Conservation (phyloP, 1,139 yeast species). For the Blastobotrys petasosporus region DNA sequence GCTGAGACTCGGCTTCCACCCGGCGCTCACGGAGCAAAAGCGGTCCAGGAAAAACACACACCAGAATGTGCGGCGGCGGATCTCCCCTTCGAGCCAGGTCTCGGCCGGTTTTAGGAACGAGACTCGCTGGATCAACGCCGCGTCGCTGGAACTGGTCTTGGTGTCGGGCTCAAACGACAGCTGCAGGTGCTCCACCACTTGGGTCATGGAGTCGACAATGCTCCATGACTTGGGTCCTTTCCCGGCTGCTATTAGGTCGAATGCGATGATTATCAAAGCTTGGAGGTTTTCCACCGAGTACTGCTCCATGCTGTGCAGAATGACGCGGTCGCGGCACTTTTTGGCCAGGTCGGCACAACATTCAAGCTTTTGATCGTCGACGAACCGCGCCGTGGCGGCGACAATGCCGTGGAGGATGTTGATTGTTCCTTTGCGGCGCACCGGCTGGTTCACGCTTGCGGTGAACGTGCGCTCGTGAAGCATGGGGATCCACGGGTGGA, state of each 20-base stretch:
- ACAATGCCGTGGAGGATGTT: conserved; percentile 20
- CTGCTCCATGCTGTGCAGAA: conserved; percentile 6
- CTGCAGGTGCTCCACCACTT: conserved; percentile 8
- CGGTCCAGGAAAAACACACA: conserved; percentile 14
- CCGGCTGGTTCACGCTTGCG: conserved; percentile 7
- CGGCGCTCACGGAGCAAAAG: conserved; percentile 11
- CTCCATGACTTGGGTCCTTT: conserved; percentile 12
- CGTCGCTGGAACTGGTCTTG: background rate
- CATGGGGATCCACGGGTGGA: conserved; percentile 15
- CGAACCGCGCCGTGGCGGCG: conserved; percentile 20
- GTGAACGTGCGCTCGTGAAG: conserved; percentile 10
- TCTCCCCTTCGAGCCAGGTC: conserved; percentile 13
- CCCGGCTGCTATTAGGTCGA: conserved; percentile 15
- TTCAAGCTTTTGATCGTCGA: background rate
- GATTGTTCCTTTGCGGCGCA: conserved; percentile 3
- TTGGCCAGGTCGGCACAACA: conserved; percentile 10
- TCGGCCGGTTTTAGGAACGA: conserved; percentile 3
- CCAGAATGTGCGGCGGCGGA: conserved; percentile 16
- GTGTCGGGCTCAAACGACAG: conserved; percentile 8
- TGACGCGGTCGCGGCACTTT: conserved; percentile 7
- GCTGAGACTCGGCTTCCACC: conserved; percentile 18
- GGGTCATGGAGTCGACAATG: conserved; percentile 9
- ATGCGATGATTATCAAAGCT: conserved; percentile 15
- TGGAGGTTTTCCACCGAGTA: conserved; percentile 14
- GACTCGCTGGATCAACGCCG: conserved; percentile 3